Conservation (phyloP, 1,139 yeast genomes). For the Tardiomyces digboiensis region DNA sequence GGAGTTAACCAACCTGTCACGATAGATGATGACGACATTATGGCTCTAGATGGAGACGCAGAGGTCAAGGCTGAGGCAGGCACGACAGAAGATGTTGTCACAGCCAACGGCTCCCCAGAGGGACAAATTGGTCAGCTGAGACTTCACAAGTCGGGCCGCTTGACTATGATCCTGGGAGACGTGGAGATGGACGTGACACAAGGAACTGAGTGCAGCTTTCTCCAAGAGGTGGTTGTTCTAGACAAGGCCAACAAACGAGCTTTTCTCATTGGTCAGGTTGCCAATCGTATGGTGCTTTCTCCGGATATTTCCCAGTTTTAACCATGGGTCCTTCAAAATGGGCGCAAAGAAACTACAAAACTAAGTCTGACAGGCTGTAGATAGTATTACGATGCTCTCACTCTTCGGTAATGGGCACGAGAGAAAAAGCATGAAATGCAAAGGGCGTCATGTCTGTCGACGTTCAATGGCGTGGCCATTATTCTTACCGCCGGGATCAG, state of each 20-base stretch:
- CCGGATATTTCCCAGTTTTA: conserved; percentile 26
- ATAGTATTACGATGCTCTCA: too few relatives aligned
- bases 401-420: too few relatives aligned
- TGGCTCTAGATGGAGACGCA: conserved; percentile 8
- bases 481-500: too few relatives aligned
- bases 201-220: conserved; percentile 65
- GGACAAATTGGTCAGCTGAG: conserved; percentile 69
- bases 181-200: conserved; percentile 57
- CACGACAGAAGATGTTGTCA: conserved; percentile 8
- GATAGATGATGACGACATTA: conserved; percentile 5
- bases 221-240: conserved; percentile 66
- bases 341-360: too few relatives aligned
- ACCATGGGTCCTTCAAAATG: too few relatives aligned
- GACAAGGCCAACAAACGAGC: conserved; percentile 41
- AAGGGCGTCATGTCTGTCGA: too few relatives aligned
- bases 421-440: too few relatives aligned
- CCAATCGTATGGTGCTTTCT: conserved; percentile 46
- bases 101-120: conserved; percentile 14
- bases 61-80: conserved; percentile 9
- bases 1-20: neutral
- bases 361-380: too few relatives aligned
- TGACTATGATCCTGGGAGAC: conserved; percentile 66
- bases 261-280: conserved; percentile 52
- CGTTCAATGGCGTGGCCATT: too few relatives aligned
- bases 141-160: conserved; percentile 72